Evolutionary conservation across 805 yeast genomes (phyloP).

Genomic region (Jamesozyma piceae): DNA sequence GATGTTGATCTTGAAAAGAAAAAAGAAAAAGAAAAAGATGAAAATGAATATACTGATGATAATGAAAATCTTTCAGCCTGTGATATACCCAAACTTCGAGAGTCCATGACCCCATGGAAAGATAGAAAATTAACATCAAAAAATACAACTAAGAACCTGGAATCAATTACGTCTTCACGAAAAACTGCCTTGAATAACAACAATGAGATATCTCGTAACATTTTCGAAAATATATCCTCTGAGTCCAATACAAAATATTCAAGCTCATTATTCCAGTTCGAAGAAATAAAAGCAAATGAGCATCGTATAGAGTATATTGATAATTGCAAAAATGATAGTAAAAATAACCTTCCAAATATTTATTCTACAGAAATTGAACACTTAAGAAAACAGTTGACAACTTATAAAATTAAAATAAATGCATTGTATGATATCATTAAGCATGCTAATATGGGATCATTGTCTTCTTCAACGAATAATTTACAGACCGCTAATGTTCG

Average conservation of each 20-base stretch:
- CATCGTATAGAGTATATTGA: not conserved
- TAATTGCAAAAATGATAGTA: not conserved
- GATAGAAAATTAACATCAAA: not conserved
- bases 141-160: not conserved
- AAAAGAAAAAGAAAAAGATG: not conserved
- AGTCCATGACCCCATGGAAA: slow-evolving; percentile 34
- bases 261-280: not conserved
- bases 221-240: not conserved
- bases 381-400: slow-evolving; percentile 35
- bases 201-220: not conserved
- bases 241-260: not conserved
- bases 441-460: slow-evolving; percentile 9
- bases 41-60: not conserved
- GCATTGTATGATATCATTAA: slow-evolving; percentile 28
- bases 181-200: not conserved
- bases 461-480: slow-evolving; percentile 3
- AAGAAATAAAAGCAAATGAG: not conserved
- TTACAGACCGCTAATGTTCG: not conserved
- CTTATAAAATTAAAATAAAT: slow-evolving; percentile 31
- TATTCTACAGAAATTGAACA: slow-evolving; percentile 28
- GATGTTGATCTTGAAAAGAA: not conserved
- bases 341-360: not conserved
- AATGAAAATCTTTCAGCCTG: slow-evolving; percentile 10
- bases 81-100: slow-evolving; percentile 28
- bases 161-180: not conserved